Base-by-base conservation (phyloP, 768 basidiomycete genomes). In the Leccinum barrowsii region DNA sequence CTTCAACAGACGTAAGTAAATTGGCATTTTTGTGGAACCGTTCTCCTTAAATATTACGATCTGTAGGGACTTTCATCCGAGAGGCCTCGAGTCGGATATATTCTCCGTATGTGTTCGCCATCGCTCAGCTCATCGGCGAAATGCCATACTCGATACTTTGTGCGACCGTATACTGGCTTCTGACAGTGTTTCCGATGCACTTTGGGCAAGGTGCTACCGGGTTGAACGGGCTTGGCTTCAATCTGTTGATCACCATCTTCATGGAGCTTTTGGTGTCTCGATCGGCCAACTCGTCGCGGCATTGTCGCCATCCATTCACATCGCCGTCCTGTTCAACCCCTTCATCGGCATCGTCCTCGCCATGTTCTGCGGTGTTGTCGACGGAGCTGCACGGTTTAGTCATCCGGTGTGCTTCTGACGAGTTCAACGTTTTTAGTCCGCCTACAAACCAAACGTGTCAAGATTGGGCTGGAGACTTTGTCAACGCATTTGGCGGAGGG, bases 31-130 rank as follows among this genome's bases (percentile, higher is more conserved):
- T 40, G 15, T 11, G 19, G 3, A 2, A 3, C 15, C 15, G 17
- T 0, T 13, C 4, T 15, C 40, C 6, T 49, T 62, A 13, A 63
- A 11, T 6, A 11, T 6, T 6, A 3, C 35, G n/a, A 13, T 56
- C 34, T 10, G 34, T 46, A 77, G 76, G 70, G n/a, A 73, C 73
- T 35, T 79, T 78, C 63, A 74, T 78, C 22, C 65, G 70, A 60
- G 92, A 94, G 74, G 80, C 89, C 0, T 89, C 87, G 2, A 90
- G 89, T 74, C 83, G 89, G 59, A 94, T 94, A 67, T 94, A 94
- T 73, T 89, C 87, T 0, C 86, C 90, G 0, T 85, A 85, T 57
- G 90, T 92, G 21, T 95, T 95, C 68, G 89, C 92, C 30, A 80
- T 91, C 34, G 85, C 86, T 3, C 93, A 94, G 67, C 77, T 94